Percentiles rank a stretch among this genome's conserved stretches.
Evolutionary conservation across 345 rosid genomes (phyloP).

Genomic region (Turnera subulata): DNA sequence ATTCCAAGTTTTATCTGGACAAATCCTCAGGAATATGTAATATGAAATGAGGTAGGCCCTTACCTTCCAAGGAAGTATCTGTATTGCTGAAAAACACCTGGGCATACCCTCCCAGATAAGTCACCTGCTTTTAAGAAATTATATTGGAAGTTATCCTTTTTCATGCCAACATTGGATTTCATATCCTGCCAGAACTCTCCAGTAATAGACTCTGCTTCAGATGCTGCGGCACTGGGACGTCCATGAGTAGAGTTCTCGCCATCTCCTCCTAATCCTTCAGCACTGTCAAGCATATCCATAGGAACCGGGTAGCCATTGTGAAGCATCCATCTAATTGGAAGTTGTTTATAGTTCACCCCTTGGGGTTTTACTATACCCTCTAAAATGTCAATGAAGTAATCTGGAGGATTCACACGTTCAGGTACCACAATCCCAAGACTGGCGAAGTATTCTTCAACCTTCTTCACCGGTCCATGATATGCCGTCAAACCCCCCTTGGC

Average conservation of each 20-base stretch:
- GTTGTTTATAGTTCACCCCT: slow-evolving; percentile 70
- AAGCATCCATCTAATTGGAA: slow-evolving; percentile 97
- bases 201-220: slow-evolving; percentile 54
- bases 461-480: slow-evolving; percentile 93
- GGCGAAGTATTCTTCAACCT: slow-evolving; percentile 84
- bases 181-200: slow-evolving; percentile 87
- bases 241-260: slow-evolving; percentile 55
- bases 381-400: slow-evolving; percentile 89
- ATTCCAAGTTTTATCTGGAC: slow-evolving; percentile 1
- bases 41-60: neutral
- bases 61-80: slow-evolving; percentile 96
- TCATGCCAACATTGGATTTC: slow-evolving; percentile 53
- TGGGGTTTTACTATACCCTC: slow-evolving; percentile 82
- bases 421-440: slow-evolving; percentile 81
- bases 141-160: slow-evolving; percentile 52
- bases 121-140: slow-evolving; percentile 53
- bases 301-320: slow-evolving; percentile 91
- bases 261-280: slow-evolving; percentile 48
- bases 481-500: slow-evolving; percentile 93
- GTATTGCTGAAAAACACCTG: slow-evolving; percentile 63
- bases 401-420: slow-evolving; percentile 94
- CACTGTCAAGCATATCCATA: slow-evolving; percentile 66
- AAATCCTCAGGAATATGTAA: neutral
- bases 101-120: slow-evolving; percentile 63
- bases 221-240: slow-evolving; percentile 25